These are phyloP conservation scores for Nidularia pulvinata DNA, from an alignment of 768 basidiomycete genomes.

Conservation along the genomic window DNA sequence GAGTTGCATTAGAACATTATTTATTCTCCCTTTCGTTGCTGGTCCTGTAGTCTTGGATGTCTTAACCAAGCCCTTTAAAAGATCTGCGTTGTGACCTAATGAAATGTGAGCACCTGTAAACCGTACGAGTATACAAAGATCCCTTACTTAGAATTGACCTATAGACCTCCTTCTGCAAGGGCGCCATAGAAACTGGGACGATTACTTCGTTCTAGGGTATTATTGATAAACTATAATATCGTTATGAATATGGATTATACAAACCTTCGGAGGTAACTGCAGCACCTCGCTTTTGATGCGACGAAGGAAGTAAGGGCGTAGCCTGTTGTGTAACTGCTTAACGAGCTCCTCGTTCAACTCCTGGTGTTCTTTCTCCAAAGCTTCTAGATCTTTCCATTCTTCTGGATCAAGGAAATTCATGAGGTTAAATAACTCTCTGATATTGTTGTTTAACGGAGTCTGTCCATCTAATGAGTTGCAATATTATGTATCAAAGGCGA, in stretches of 20 bases:
- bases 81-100: constrained; percentile 68
- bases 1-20: constrained; percentile 87
- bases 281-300: constrained; percentile 94
- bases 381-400: constrained; percentile 76
- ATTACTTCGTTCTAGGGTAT: constrained; percentile 79
- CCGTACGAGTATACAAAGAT: constrained; percentile 9
- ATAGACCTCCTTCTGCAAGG: constrained; percentile 87
- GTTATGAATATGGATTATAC: neutral
- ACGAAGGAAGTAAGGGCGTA: constrained; percentile 91
- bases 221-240: neutral
- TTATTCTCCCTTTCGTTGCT: constrained; percentile 56
- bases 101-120: constrained; percentile 3
- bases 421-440: constrained; percentile 94
- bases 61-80: constrained; percentile 61
- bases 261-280: constrained; percentile 88
- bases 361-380: constrained; percentile 71
- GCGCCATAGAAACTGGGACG: constrained; percentile 86
- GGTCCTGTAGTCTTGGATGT: constrained; percentile 28
- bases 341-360: constrained; percentile 81
- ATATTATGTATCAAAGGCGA: neutral
- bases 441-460: constrained; percentile 97
- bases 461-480: constrained; percentile 19
- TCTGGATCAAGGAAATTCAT: constrained; percentile 92
- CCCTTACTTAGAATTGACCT: constrained; percentile 75
- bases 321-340: constrained; percentile 71